Base-by-base conservation (phyloP, 1,139 yeast genomes). In the Schwanniomyces etchellsii region DNA sequence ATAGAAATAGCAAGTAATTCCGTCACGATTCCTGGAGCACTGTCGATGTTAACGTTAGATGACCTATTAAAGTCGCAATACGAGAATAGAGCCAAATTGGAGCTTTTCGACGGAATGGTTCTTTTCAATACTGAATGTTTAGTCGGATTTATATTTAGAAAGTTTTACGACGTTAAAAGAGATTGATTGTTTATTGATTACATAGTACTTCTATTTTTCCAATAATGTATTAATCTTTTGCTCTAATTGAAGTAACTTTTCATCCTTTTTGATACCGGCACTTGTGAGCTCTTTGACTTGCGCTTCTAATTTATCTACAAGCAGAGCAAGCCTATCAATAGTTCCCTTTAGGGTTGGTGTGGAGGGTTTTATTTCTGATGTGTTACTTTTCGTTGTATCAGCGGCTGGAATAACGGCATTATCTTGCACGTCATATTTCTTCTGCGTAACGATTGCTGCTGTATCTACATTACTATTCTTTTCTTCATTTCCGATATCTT, bases 11-110 rank as follows among this genome's bases (percentile, higher is more conserved):
- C 73, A 1, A 52, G 47, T 36, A 70, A 71, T 2, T 49, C 67
- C 2, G 66, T 65, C 4, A 60, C 50, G 29, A 50, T 67, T 24
- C 67, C 70, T 3, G 83, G 81, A 4, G 83, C 82, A 0, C 56
- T 61, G 12, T 61, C 64, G 14, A 61, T 65, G 10, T 47, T 82
- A 14, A 66, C 83, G 0, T 57, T 84, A 35, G 95, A 86, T 46
- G 78, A 81, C 30, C 56, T 86, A 33, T 64, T 86, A 37, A 73
- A 73, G 29, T 67, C 71, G 37, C 95, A 85, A 53, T 84, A 74
- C 44, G 81, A 75, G 42, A 70, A 70, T 40, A 61, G 70, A 39
- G 58, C 61, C 30, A 58, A 57, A 21, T 57, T 81, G 39, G 58
- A 64, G 11, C 47, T 80, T 45, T 82, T 82, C 52, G 81, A 77